Percentiles rank a stretch among this genome's conserved stretches.
Conservation (phyloP, 192 early-diverging fungal species). For the Coemansia furcata region DNA sequence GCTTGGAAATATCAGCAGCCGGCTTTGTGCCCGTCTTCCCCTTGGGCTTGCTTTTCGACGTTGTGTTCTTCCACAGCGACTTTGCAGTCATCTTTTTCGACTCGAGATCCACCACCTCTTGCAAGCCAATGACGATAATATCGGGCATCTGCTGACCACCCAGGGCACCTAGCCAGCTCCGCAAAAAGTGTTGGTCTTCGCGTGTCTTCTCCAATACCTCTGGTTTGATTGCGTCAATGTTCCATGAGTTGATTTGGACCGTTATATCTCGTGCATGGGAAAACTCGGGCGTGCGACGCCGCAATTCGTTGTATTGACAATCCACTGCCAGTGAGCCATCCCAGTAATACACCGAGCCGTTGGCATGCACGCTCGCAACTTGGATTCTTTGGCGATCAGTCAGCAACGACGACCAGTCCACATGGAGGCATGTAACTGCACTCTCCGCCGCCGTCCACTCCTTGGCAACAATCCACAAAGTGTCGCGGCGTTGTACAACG, state of each 20-base stretch:
- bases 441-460: conserved; percentile 37
- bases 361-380: conserved; percentile 43
- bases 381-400: conserved; percentile 33
- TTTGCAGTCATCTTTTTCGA: conserved; percentile 73
- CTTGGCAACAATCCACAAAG: conserved; percentile 39
- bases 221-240: conserved; percentile 90
- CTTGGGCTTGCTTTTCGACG: conserved; percentile 24
- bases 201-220: conserved; percentile 60
- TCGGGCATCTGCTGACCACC: conserved; percentile 66
- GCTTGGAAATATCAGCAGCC: conserved; percentile 50
- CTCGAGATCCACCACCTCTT: conserved; percentile 95
- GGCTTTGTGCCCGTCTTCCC: conserved; percentile 8
- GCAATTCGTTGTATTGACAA: conserved; percentile 59
- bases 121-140: conserved; percentile 84
- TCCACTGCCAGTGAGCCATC: conserved; percentile 41
- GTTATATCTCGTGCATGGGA: conserved; percentile 63
- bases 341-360: conserved; percentile 50
- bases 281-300: conserved; percentile 59
- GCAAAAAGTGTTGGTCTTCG: conserved; percentile 37
- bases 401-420: conserved; percentile 47
- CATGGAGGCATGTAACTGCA: conserved; percentile 23
- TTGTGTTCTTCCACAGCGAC: conserved; percentile 44
- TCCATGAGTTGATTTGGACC: conserved; percentile 87
- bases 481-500: conserved; percentile 9
- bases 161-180: conserved; percentile 35